Conservation (phyloP, 2,329 filamentous ascomycete species). For the Hypoxylon sp. region DNA sequence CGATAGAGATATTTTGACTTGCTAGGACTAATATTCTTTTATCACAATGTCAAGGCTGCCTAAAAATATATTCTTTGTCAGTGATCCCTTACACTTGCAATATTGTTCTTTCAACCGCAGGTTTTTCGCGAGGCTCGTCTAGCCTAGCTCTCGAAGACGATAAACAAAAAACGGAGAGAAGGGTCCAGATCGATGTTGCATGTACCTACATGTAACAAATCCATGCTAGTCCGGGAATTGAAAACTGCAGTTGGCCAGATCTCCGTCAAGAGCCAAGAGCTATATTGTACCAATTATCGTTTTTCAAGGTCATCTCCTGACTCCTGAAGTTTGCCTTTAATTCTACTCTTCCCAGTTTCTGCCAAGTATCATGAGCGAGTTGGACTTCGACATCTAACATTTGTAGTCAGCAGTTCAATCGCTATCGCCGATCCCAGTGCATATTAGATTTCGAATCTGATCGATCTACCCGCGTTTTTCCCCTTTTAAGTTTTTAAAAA, state of each 20-base stretch:
- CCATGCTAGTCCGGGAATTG: conserved; percentile 29
- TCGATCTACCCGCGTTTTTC: conserved; percentile 31
- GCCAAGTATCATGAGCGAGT: neutral
- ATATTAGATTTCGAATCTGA: conserved; percentile 29
- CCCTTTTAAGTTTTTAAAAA: conserved; percentile 18
- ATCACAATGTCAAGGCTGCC: neutral
- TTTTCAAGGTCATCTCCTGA: conserved; percentile 15
- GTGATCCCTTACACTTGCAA: neutral
- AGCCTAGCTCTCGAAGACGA: conserved; percentile 10
- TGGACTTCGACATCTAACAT: neutral
- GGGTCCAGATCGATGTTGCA: conserved; percentile 33
- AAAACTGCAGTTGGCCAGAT: conserved; percentile 35
- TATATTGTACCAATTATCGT: conserved; percentile 35
- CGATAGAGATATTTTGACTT: conserved; percentile 8
- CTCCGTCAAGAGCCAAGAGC: conserved; percentile 27
- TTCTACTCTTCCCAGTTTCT: neutral
- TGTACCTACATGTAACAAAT: conserved; percentile 28
- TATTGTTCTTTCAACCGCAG: conserved; percentile 4
- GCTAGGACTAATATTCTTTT: conserved; percentile 7
- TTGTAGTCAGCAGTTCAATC: conserved; percentile 1
- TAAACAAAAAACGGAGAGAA: conserved; percentile 29
- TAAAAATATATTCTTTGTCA: neutral
- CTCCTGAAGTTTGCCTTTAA: conserved; percentile 7
- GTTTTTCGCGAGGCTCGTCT: conserved; percentile 14
- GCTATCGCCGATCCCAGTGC: conserved; percentile 29